A percentile compares a stretch with the other conserved stretches of the same genome.
phyloP scores from a whole-genome alignment of 768 basidiomycete species.

The Boletus reticuloceps region DNA sequence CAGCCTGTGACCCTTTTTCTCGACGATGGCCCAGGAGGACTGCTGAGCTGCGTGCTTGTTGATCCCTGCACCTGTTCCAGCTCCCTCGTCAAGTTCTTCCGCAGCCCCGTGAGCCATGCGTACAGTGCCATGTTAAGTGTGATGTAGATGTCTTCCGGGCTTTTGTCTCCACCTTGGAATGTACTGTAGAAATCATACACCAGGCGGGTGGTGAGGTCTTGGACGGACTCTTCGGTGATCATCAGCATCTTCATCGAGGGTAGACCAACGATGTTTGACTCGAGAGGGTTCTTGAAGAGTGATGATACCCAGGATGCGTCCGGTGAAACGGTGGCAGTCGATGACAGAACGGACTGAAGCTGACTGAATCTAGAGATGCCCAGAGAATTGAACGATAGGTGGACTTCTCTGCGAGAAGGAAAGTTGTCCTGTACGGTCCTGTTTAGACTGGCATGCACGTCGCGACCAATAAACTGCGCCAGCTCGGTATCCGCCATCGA shows the following conservation, averaged over 20 bases:
- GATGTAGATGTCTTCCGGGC: conserved; percentile 78
- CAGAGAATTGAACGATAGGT: conserved; percentile 74
- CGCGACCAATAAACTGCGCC: conserved; percentile 67
- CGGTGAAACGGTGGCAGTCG: conserved; percentile 38
- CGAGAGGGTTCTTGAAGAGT: conserved; percentile 57
- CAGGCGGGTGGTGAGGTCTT: conserved; percentile 42
- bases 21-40: conserved; percentile 28
- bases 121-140: conserved; percentile 81
- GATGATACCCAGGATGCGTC: conserved; percentile 57
- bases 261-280: conserved; percentile 75
- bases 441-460: conserved; percentile 69
- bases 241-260: conserved; percentile 83
- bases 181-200: conserved; percentile 71
- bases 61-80: conserved; percentile 70
- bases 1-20: conserved; percentile 36
- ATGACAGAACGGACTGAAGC: conserved; percentile 46
- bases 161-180: conserved; percentile 56
- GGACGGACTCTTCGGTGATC: conserved; percentile 60
- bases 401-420: conserved; percentile 61
- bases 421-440: conserved; percentile 52
- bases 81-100: conserved; percentile 73
- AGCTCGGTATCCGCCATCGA: conserved; percentile 76
- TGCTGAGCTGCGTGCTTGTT: conserved; percentile 45
- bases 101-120: conserved; percentile 74
- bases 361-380: conserved; percentile 72